Evolutionary conservation across 176 grass and related monocot genomes (phyloP), one percentile per base, ranked within the genome.

Genomic region (Coix lacrymajobi): DNA sequence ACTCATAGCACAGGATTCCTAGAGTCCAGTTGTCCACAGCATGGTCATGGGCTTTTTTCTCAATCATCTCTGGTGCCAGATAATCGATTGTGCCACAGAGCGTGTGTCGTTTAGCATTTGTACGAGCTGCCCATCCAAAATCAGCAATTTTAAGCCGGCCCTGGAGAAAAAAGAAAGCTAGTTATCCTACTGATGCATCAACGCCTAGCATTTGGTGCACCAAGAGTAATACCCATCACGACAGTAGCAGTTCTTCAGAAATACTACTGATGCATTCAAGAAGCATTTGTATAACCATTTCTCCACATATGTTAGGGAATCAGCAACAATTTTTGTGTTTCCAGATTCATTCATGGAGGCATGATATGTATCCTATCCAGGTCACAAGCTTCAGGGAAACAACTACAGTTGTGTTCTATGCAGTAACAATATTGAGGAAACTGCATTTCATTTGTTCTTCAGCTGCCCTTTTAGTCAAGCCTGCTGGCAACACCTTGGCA

Each of bases 51-150:
- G 93, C 83, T 67, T 85, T 98, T 68, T 93, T 98, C 83, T 98
- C 91, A 58, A 92, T 28, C 96, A 98, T 92, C 77, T 98, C 92
- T 25, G 93, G 96, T 69, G 96, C 93, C 38, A 95, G 89, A 71
- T 93, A 98, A 64, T 98, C 96, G 4, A 95, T 90, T 12, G 96
- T 98, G 13, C 96, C 96, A 79, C 93, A 98, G 73, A 98, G 87
- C 52, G 96, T 98, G 62, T 93, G 85, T 0, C 96, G 88, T 74
- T 98, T 98, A 63, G 79, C 56, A 87, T 85, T 89, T n/a, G 89
- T 90, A 22, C 57, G 76, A 70, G 93, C 96, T 11, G 93, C 91
- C 89, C 93, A 96, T 76, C 96, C 96, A 49, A 98, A 95, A 78
- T 95, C 96, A 70, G 93, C 96, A 75, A 98, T 91, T 84, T 98